phyloP scores from a whole-genome alignment of 441 rosid genomes.

The Mallotus repandus region DNA sequence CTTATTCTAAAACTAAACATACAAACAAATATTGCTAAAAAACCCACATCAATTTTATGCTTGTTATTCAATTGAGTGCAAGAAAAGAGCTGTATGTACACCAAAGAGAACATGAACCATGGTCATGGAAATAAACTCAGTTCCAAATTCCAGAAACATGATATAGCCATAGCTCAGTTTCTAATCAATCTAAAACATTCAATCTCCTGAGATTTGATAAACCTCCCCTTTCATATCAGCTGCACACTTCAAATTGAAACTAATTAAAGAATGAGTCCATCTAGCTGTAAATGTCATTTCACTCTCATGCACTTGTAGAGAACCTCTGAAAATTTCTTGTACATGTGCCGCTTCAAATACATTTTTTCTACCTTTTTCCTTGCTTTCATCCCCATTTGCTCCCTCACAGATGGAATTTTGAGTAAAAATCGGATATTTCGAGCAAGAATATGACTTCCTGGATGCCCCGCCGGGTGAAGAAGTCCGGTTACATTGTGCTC shows the following conservation, averaged over 20 bases:
- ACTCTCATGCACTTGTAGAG: slow-evolving; percentile 76
- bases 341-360: slow-evolving; percentile 88
- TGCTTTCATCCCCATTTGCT: slow-evolving; percentile 67
- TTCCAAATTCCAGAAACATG: background rate
- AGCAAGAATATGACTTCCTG: slow-evolving; percentile 60
- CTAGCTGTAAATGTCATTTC: slow-evolving; percentile 25
- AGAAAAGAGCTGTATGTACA: background rate
- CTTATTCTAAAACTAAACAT: too few species aligned
- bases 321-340: slow-evolving; percentile 70
- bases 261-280: slow-evolving; percentile 32
- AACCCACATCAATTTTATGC: background rate
- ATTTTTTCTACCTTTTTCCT: slow-evolving; percentile 57
- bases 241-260: slow-evolving; percentile 18
- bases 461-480: slow-evolving; percentile 72
- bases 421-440: slow-evolving; percentile 56
- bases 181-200: too few species aligned
- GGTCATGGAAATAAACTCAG: background rate
- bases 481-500: slow-evolving; percentile 83
- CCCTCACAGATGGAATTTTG: slow-evolving; percentile 54
- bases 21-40: too few species aligned
- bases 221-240: too few species aligned
- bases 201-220: too few species aligned
- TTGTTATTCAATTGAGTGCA: background rate
- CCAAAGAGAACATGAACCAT: background rate
- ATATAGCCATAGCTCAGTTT: too few species aligned